These are phyloP conservation scores for Boletus tomentosulus DNA, from an alignment of 768 basidiomycete species.

Conservation along the genomic window DNA sequence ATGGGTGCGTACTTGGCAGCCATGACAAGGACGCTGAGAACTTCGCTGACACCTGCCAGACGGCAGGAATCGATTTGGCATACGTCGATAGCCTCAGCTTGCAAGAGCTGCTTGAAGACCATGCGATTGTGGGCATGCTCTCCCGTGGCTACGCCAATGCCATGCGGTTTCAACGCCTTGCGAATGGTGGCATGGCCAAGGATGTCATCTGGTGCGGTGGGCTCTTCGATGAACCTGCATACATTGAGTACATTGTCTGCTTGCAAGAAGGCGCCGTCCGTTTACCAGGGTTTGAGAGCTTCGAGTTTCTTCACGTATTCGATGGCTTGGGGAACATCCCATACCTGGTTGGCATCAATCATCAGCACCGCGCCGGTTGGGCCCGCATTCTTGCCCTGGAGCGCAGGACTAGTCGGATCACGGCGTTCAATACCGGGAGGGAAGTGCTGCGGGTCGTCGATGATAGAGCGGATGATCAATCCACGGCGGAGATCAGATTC, in stretches of 20 bases:
- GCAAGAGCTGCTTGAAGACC: constrained; percentile 94
- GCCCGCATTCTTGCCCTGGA: constrained; percentile 89
- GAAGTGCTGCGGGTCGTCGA: constrained; percentile 86
- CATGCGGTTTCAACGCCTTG: constrained; percentile 73
- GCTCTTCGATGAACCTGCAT: constrained; percentile 91
- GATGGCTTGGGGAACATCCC: constrained; percentile 91
- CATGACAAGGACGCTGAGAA: constrained; percentile 90
- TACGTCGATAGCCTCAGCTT: constrained; percentile 91
- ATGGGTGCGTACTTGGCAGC: constrained; percentile 65
- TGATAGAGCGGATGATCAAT: constrained; percentile 86
- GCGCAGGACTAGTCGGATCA: constrained; percentile 55
- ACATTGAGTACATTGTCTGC: not conserved
- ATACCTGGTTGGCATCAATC: constrained; percentile 97
- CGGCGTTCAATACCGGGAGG: constrained; percentile 54
- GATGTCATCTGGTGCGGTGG: constrained; percentile 92
- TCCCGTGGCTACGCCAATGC: constrained; percentile 93
- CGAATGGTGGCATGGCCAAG: constrained; percentile 85
- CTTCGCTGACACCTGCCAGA: constrained; percentile 90
- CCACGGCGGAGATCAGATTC: constrained; percentile 84
- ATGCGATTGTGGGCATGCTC: constrained; percentile 97
- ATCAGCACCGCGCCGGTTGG: constrained; percentile 92
- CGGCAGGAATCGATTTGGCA: constrained; percentile 95
- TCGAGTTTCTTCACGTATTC: constrained; percentile 82
- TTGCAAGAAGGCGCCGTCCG: not conserved
- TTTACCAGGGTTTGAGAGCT: constrained; percentile 82